phyloP scores from a whole-genome alignment of 2,329 filamentous ascomycete genomes.

The Lasiodiplodia theobromae region DNA sequence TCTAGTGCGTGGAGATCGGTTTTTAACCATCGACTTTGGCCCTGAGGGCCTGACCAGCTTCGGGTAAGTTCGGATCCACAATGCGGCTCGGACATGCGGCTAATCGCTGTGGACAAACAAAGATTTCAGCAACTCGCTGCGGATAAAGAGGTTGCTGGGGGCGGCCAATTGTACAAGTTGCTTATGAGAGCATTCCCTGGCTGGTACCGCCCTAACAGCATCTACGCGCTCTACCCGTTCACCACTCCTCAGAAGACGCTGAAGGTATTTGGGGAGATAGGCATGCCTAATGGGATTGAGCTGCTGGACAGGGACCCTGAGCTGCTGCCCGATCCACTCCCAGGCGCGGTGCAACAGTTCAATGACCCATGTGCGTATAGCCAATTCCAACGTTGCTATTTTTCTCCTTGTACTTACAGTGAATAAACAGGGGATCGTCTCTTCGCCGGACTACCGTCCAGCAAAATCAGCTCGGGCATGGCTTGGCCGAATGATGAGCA shows the following conservation, averaged over 20 bases:
- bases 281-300: background rate
- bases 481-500: slow-evolving; percentile 32
- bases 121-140: slow-evolving; percentile 28
- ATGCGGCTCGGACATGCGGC: background rate
- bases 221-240: slow-evolving; percentile 42
- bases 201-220: slow-evolving; percentile 36
- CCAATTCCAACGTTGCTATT: background rate
- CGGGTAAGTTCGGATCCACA: slow-evolving; percentile 9
- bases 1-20: slow-evolving; percentile 36
- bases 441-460: background rate
- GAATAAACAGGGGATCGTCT: background rate
- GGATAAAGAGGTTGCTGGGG: slow-evolving; percentile 30
- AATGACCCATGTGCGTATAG: background rate
- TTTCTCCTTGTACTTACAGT: background rate
- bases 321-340: background rate
- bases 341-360: background rate
- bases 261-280: slow-evolving; percentile 32
- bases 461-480: slow-evolving; percentile 24
- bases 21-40: slow-evolving; percentile 38
- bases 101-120: background rate
- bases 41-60: slow-evolving; percentile 42
- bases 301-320: background rate
- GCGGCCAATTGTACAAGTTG: slow-evolving; percentile 33
- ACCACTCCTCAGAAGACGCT: slow-evolving; percentile 34
- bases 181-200: slow-evolving; percentile 35